Evolutionary conservation across 768 basidiomycete genomes (phyloP).

Genomic region (Auricularia auricula-judae): DNA sequence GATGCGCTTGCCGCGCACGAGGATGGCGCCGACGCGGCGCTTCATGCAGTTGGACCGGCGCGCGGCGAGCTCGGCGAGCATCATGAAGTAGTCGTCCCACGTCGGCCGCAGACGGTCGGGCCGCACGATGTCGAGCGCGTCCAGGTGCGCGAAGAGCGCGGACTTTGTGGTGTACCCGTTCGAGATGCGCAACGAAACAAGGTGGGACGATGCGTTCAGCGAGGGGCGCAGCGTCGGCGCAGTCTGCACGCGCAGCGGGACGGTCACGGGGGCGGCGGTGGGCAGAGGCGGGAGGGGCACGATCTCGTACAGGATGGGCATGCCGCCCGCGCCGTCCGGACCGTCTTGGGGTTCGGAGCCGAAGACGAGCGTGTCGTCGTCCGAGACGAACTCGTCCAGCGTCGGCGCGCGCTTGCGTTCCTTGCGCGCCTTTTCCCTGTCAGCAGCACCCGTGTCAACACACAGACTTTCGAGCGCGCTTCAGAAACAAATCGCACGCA

Average conservation of each 20-base stretch:
- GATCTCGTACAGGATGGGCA: slow-evolving; percentile 38
- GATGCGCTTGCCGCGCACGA: slow-evolving; percentile 56
- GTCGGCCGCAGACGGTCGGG: slow-evolving; percentile 69
- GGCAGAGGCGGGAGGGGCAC: background rate
- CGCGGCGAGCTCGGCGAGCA: slow-evolving; percentile 81
- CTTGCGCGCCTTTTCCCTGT: slow-evolving; percentile 8
- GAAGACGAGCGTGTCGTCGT: slow-evolving; percentile 47
- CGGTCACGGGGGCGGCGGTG: slow-evolving; percentile 8
- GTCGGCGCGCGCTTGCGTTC: slow-evolving; percentile 17
- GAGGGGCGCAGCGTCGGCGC: slow-evolving; percentile 5
- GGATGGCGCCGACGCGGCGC: slow-evolving; percentile 84
- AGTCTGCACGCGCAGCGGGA: slow-evolving; percentile 1
- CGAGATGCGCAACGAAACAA: slow-evolving; percentile 48
- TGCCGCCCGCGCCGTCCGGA: background rate
- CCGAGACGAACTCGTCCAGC: slow-evolving; percentile 63
- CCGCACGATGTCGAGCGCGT: slow-evolving; percentile 57
- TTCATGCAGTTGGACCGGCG: slow-evolving; percentile 95
- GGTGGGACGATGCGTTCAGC: slow-evolving; percentile 24
- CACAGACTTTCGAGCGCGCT: too few relatives aligned
- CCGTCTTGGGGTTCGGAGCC: background rate
- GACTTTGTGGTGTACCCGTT: slow-evolving; percentile 50
- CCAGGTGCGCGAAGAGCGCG: slow-evolving; percentile 53
- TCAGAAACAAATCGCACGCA: slow-evolving; percentile 17
- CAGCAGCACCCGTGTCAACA: too few relatives aligned
- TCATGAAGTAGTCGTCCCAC: slow-evolving; percentile 99